Conservation (phyloP, 106 monocot genomes). For the Cymbidium sinense region DNA sequence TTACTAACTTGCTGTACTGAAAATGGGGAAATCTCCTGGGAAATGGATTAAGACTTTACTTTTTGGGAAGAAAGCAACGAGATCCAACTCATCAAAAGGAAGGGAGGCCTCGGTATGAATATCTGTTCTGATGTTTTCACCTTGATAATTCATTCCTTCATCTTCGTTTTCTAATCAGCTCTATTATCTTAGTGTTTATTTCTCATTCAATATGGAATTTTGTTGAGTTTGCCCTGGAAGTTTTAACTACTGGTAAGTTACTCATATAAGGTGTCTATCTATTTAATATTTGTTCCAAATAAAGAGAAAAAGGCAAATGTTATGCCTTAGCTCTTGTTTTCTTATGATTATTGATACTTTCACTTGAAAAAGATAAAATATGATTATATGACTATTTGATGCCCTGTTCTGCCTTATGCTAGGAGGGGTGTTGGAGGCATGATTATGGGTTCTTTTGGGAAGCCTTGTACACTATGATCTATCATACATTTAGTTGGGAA, state of each 20-base stretch:
- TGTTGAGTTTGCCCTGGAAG: not conserved
- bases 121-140: not conserved
- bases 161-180: not conserved
- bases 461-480: no score
- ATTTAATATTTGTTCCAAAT: no score
- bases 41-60: conserved; percentile 85
- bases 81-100: conserved; percentile 36
- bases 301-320: no score
- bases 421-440: not conserved
- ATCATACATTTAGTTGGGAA: not conserved
- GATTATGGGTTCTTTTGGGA: not conserved
- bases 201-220: not conserved
- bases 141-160: not conserved
- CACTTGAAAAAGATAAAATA: no score
- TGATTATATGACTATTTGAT: no score
- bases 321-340: no score
- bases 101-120: conserved; percentile 29
- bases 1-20: not conserved
- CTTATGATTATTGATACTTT: no score
- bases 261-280: not conserved
- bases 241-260: not conserved
- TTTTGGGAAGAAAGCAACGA: conserved; percentile 71
- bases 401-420: not conserved
- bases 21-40: conserved; percentile 97
- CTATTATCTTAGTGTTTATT: not conserved